Evolutionary conservation across 148 eudicot genomes (phyloP), one percentile per base, ranked within the genome.

Genomic region (Rhododendron kiyosumense): DNA sequence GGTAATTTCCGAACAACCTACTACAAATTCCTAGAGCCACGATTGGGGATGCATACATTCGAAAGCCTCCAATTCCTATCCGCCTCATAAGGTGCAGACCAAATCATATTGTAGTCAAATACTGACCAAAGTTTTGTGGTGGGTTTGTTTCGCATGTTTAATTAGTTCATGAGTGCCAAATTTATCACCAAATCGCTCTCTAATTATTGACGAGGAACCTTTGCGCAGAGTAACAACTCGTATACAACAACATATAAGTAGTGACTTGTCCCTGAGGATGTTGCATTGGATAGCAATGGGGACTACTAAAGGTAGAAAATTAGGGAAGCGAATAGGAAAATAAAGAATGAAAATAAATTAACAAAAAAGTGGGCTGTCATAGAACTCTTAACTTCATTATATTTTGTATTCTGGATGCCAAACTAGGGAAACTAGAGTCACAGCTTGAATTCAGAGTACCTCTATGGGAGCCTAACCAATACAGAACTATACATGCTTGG

Each of bases 401-500:
- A 79, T 48, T 28, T 26, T 79, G 61, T n/a, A 79, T 79, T 49
- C 45, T 79, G 26, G 61, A 79, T 79, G 36, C 57, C 57, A 79
- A 38, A 13, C 51, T 49, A 13, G 61, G 20, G 81, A 24, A 30
- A 76, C 18, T 78, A 41, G 20, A 6, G 61, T 79, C 61, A 15
- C 36, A 28, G 6, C 26, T 26, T 49, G 17, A 79, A 49, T 49
- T 78, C 81, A 78, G 52, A 43, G 52, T 10, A 43, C 51, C 81
- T 41, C 45, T 3, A 7, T n/a, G 1, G 7, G 26, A 45, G 36
- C 51, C 83, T 30, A 46, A n/a, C 34, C 45, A 48, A 30, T 22
- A 57, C 1, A 28, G 48, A 59, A 48, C 18, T 8, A 18, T 32
- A 54, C 17, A 32, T 30, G 11, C 15, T 34, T 52, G 26, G n/a